Evolutionary conservation across 176 grass and related monocot species (phyloP).

Genomic region (Oryza brachyantha): DNA sequence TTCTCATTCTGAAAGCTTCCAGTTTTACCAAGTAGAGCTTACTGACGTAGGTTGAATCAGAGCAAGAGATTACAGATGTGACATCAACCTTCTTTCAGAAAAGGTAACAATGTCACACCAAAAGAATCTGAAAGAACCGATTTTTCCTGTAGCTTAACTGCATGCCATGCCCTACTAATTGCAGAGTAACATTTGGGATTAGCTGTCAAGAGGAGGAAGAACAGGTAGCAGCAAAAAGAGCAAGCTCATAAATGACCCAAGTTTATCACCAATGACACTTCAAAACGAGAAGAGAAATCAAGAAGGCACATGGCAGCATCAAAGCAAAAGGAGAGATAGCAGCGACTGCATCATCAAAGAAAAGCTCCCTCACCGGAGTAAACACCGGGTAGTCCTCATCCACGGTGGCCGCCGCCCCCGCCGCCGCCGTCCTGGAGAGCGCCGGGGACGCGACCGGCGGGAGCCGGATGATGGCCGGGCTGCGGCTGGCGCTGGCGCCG

Average conservation of each 20-base stretch:
- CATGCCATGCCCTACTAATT: not conserved
- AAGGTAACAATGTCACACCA: not conserved
- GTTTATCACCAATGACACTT: not conserved
- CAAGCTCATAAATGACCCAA: not conserved
- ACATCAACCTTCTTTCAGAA: not conserved
- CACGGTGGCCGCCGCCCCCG: slow-evolving; percentile 5
- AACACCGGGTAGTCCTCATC: slow-evolving; percentile 85
- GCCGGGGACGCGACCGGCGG: slow-evolving; percentile 56
- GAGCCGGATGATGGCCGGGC: slow-evolving; percentile 61
- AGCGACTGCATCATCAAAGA: not conserved
- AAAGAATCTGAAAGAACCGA: not conserved
- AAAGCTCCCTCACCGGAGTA: slow-evolving; percentile 56
- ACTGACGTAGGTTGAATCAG: not conserved
- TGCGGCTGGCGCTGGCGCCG: slow-evolving; percentile 20
- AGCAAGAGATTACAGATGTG: not conserved
- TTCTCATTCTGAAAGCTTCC: not conserved
- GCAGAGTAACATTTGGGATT: not conserved
- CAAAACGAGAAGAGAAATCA: not conserved
- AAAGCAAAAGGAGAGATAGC: not conserved
- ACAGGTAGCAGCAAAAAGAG: not conserved
- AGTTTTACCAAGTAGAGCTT: not conserved
- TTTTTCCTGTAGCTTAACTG: not conserved
- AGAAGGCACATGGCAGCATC: not conserved
- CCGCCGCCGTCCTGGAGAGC: slow-evolving; percentile 32
- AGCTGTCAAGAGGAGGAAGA: not conserved